A percentile compares a stretch with the other conserved stretches of the same genome.
Conservation (phyloP, 2,329 filamentous ascomycete genomes). For the Biscogniauxia sp. region DNA sequence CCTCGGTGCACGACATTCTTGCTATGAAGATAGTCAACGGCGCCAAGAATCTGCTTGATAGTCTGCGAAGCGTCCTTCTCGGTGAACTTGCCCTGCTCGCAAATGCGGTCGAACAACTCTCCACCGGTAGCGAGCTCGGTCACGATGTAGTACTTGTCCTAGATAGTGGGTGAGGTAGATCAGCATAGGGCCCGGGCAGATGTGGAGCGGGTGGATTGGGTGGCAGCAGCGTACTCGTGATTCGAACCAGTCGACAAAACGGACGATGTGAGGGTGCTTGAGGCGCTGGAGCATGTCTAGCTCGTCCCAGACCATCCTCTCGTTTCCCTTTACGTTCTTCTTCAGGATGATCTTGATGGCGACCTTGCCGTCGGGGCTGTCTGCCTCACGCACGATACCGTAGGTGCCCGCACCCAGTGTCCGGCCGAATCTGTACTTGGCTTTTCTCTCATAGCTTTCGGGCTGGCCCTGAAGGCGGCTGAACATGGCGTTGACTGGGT, state of each 20-base stretch:
- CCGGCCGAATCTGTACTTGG: conserved; percentile 87
- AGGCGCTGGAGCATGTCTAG: conserved; percentile 88
- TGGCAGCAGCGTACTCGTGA: conserved; percentile 67
- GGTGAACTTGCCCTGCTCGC: conserved; percentile 96
- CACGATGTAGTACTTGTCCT: conserved; percentile 99
- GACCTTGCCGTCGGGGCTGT: conserved; percentile 78
- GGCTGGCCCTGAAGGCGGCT: conserved; percentile 96
- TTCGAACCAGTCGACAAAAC: conserved; percentile 98
- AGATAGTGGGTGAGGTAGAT: conserved; percentile 6
- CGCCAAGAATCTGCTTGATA: conserved; percentile 88
- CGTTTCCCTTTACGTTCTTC: conserved; percentile 98
- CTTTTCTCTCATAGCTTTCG: conserved; percentile 98
- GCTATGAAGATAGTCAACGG: conserved; percentile 90
- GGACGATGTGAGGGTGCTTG: conserved; percentile 92
- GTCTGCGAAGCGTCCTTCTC: conserved; percentile 97
- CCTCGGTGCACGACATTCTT: conserved; percentile 96
- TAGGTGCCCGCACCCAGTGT: conserved; percentile 97
- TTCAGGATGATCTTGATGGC: conserved; percentile 99
- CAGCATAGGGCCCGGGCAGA: conserved; percentile 7
- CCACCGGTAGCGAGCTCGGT: conserved; percentile 94
- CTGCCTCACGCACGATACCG: conserved; percentile 95
- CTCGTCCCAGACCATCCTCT: conserved; percentile 98
- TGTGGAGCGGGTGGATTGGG: background rate
- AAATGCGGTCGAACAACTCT: conserved; percentile 96
- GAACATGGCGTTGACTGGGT: conserved; percentile 78